Evolutionary conservation across 805 yeast genomes (phyloP).

Genomic region (Teunomyces cretensis): DNA sequence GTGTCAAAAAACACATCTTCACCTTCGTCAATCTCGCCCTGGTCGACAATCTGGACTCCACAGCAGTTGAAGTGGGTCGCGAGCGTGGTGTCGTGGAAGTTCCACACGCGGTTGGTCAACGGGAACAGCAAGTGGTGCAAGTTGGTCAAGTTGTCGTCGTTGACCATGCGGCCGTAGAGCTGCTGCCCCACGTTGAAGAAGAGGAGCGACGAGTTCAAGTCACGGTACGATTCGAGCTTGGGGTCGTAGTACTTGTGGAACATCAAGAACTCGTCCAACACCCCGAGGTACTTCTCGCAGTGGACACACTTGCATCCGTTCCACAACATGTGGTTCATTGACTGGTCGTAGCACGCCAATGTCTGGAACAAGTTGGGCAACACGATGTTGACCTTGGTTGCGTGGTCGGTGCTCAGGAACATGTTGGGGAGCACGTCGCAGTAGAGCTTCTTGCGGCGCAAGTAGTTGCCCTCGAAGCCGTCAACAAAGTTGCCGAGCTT

Average conservation of each 20-base stretch:
- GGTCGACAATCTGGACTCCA: conserved; percentile 31
- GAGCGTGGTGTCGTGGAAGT: conserved; percentile 27
- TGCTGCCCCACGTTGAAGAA: conserved; percentile 10
- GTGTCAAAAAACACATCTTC: conserved; percentile 23
- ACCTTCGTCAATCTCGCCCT: conserved; percentile 36
- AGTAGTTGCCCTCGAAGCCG: conserved; percentile 73
- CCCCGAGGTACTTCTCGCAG: conserved; percentile 50
- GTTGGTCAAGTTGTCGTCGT: conserved; percentile 5
- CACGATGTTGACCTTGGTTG: conserved; percentile 41
- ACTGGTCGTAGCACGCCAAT: conserved; percentile 66
- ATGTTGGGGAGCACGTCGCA: conserved; percentile 46
- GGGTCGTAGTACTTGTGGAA: conserved; percentile 60
- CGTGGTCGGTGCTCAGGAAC: conserved; percentile 17
- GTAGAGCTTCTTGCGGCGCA: conserved; percentile 56
- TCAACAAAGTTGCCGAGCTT: conserved; percentile 55
- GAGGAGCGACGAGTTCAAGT: conserved; percentile 37
- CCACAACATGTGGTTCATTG: conserved; percentile 71
- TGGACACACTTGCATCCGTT: conserved; percentile 69
- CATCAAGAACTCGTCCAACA: conserved; percentile 61
- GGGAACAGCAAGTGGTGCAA: conserved; percentile 13
- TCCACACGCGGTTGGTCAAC: conserved; percentile 27
- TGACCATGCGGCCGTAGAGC: conserved; percentile 6
- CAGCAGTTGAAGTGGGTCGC: conserved; percentile 35
- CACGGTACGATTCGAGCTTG: conserved; percentile 49
- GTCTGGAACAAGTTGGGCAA: conserved; percentile 62